Base-by-base conservation (phyloP, 2,329 filamentous ascomycete genomes). In the Diaporthe nobilis region DNA sequence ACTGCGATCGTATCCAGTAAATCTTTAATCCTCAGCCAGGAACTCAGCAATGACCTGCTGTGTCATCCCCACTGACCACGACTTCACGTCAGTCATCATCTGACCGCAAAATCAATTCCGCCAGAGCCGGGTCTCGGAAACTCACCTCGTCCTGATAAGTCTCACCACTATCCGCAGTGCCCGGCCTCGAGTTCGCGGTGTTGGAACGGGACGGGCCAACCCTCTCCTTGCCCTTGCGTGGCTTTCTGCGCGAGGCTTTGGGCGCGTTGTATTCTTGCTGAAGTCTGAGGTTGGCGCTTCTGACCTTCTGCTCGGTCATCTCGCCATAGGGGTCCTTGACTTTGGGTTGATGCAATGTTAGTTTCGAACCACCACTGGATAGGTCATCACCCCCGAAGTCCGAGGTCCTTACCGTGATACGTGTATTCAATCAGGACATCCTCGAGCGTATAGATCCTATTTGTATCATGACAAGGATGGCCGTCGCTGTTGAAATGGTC, bases 151-250 rank as follows among this genome's bases (percentile, higher is more conserved):
- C n/a, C 5, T 31, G 17, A 8, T 34, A 58, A 47, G 3, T 44
- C 5, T 17, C 51, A 47, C 47, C 39, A 20, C 12, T 20, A 12
- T 47, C 25, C 9, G 25, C 4, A 7, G 25, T 44, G 17, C 9
- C 53, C 55, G 5, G 15, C 55, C 68, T 71, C 51, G 31, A 13
- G 37, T 22, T 58, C 2, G 37, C n/a, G 13, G 53, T 25, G 10
- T 2, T 4, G 37, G 15, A 71, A 34, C 51, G 37, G 25, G 20
- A 9, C 25, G 25, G 17, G 10, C n/a, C 58, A 25, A 39, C 68
- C 34, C 47, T 42, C 51, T 71, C 68, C 39, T 71, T 71, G 34
- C 68, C 68, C 51, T 71, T 71, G 7, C 51, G 37, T 7, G n/a
- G 15, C 68, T 47, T 71, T 2, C 34, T 58, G 25, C 39, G 53